phyloP scores from a whole-genome alignment of 352 stramenopile species.

The Phytophthora gonapodyides region DNA sequence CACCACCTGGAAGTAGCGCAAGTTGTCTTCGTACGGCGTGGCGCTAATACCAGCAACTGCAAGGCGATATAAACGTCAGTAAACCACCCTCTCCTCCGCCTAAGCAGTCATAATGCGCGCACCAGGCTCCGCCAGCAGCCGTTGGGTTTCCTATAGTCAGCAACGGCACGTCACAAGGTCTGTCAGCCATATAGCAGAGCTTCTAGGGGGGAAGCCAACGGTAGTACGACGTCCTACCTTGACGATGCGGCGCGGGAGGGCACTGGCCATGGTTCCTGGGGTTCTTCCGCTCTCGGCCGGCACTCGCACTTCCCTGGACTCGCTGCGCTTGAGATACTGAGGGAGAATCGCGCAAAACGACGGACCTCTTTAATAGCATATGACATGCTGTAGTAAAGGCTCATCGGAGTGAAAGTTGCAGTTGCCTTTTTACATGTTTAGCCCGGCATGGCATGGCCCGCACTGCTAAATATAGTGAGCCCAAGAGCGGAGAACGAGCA shows the following conservation, averaged over 20 bases:
- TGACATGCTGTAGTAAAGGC: conserved; percentile 3
- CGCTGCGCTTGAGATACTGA: conserved; percentile 21
- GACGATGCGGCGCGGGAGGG: conserved; percentile 73
- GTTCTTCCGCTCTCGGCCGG: conserved; percentile 1
- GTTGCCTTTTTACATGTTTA: conserved; percentile 14
- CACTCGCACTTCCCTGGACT: conserved; percentile 3
- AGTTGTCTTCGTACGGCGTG: conserved; percentile 97
- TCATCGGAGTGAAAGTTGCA: conserved; percentile 23
- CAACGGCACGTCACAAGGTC: conserved; percentile 4
- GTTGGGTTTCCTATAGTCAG: conserved; percentile 90
- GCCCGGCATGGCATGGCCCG: not conserved
- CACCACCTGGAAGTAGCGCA: conserved; percentile 98
- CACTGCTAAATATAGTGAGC: conserved; percentile 17
- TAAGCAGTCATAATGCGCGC: conserved; percentile 8
- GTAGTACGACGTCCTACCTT: conserved; percentile 41
- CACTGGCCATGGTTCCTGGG: conserved; percentile 52
- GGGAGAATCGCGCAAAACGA: conserved; percentile 18
- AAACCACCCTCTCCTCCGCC: not conserved
- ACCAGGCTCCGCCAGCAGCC: conserved; percentile 94
- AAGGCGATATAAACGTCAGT: conserved; percentile 1
- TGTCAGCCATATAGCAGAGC: not conserved
- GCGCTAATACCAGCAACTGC: conserved; percentile 95
- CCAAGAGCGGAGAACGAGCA: not conserved
- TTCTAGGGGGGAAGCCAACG: not conserved
- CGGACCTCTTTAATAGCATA: conserved; percentile 8